Conservation (phyloP, 305 asterid species). For the Lippia alba region DNA sequence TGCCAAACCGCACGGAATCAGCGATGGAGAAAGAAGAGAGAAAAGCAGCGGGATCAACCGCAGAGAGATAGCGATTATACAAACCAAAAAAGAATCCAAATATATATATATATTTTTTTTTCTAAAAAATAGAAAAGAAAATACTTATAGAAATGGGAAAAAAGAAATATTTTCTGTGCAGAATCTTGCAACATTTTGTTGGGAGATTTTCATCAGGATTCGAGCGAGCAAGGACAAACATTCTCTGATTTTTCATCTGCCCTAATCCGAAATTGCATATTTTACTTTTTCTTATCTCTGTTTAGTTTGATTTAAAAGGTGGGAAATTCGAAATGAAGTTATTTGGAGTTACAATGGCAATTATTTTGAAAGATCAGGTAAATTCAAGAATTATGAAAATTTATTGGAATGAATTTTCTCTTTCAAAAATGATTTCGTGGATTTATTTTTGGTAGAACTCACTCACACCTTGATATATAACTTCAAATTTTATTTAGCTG, state of each 20-base stretch:
- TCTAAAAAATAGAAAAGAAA: neutral
- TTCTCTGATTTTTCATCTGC: conserved; percentile 41
- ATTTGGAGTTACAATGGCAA: too few relatives aligned
- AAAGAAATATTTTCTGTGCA: neutral
- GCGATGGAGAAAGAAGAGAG: conserved; percentile 43
- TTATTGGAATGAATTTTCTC: too few relatives aligned
- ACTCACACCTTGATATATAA: too few relatives aligned
- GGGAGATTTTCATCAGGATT: conserved; percentile 40
- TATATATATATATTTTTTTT: too few relatives aligned
- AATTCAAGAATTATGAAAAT: too few relatives aligned
- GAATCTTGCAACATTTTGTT: conserved; percentile 32
- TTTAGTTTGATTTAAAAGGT: too few relatives aligned
- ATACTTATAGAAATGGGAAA: neutral
- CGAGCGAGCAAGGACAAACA: conserved; percentile 41
- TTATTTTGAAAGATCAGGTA: too few relatives aligned
- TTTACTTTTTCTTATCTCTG: neutral
- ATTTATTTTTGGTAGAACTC: too few relatives aligned
- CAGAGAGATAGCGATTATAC: conserved; percentile 48
- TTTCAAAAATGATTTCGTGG: too few relatives aligned
- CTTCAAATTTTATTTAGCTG: too few relatives aligned
- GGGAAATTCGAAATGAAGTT: too few relatives aligned
- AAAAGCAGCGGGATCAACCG: conserved; percentile 36
- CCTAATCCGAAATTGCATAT: conserved; percentile 26
- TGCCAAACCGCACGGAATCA: conserved; percentile 46
- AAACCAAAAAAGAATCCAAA: conserved; percentile 11